A percentile compares a stretch with the other conserved stretches of the same genome.
These are phyloP conservation scores for Chloranthus sessilifolius DNA, from an alignment of 164 flowering plant species.

Conservation along the genomic window DNA sequence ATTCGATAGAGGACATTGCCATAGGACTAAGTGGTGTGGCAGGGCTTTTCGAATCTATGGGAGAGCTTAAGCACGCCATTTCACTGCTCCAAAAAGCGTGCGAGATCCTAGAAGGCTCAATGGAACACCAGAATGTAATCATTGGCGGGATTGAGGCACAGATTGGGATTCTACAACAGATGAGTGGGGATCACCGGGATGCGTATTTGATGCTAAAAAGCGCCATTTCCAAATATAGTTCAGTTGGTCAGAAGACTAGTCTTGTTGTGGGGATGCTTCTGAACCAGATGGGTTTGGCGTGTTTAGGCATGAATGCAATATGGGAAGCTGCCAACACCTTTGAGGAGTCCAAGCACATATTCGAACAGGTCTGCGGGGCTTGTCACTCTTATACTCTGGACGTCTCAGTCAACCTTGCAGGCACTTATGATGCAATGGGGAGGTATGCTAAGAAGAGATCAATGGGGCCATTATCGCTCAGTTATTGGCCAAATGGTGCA, in stretches of 20 bases:
- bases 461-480: neutral
- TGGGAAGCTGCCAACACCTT: conserved; percentile 2
- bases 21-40: conserved; percentile 1
- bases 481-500: no score
- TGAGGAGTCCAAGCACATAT: neutral
- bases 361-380: conserved; percentile 1
- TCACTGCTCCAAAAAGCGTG: conserved; percentile 2
- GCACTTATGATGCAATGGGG: conserved; percentile 10
- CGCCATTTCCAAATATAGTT: conserved; percentile 1
- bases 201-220: conserved; percentile 1
- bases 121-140: neutral
- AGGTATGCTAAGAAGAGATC: no score
- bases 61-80: conserved; percentile 5
- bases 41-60: conserved; percentile 7
- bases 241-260: neutral
- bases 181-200: neutral
- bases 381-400: conserved; percentile 2
- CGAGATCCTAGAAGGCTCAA: neutral
- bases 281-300: conserved; percentile 7
- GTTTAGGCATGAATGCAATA: neutral
- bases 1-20: neutral
- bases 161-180: conserved; percentile 4
- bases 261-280: conserved; percentile 2
- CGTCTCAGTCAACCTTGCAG: conserved; percentile 7
- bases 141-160: conserved; percentile 8